Evolutionary conservation across 164 flowering plant species (phyloP), one percentile per base, ranked within the genome.

Genomic region (Tetracentron sinense): DNA sequence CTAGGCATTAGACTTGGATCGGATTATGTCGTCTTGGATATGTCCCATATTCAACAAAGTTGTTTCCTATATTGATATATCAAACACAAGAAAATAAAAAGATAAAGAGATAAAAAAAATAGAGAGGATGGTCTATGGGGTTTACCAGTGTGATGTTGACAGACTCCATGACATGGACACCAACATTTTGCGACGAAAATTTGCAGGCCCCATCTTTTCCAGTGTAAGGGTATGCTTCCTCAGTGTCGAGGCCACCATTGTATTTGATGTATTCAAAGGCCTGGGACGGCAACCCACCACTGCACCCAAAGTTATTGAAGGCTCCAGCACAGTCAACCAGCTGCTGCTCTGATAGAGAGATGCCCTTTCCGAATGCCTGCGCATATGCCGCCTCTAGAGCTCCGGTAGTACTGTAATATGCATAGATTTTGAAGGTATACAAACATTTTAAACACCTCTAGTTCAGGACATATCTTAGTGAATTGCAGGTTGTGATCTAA

Each of bases 221-320:
- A 0, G 85, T 81, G 80, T 95, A 95, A 48, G 99, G 99, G 70
- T 95, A 95, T 17, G 90, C 84, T 63, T 78, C 87, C 75, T 95
- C 97, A 3, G 99, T 86, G 21, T 91, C 97, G 53, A 95, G 96
- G n/a, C 98, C 99, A 42, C 97, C 97, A 62, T 85, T 89, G 79
- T 75, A 89, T 67, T 95, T 95, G 62, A 95, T 84, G 78, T 95
- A 95, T 47, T 91, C 94, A 72, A 86, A 95, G 59, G 99, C 99
- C 68, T 92, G 99, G 31, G 97, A 95, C 54, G 99, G 99, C 69
- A 95, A 67, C 22, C 99, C 99, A 17, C 99, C 97, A 61, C 62
- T 72, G 84, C 99, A 95, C 12, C 99, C 99, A 68, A 81, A 85
- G 79, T 95, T 95, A 69, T 95, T 89, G 74, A 89, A 95, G 23